Evolutionary conservation across 768 basidiomycete species (phyloP).

Genomic region (Auricularia sp.): DNA sequence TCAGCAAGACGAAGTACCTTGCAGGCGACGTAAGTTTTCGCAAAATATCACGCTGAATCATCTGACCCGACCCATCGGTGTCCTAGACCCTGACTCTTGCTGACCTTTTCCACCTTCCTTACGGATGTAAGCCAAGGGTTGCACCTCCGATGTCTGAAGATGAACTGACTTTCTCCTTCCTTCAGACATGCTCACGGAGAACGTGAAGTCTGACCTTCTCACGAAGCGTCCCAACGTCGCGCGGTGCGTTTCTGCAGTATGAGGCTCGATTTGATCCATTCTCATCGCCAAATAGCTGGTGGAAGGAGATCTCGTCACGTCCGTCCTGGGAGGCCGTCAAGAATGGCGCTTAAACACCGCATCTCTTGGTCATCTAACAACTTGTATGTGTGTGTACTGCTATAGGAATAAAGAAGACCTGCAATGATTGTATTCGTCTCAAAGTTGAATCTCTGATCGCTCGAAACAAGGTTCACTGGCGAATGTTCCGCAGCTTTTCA

Average conservation of each 20-base stretch:
- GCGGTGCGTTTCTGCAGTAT: not conserved
- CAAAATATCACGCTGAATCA: not conserved
- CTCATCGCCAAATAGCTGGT: conserved; percentile 2
- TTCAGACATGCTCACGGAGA: not conserved
- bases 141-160: conserved; percentile 8
- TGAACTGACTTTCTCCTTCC: not conserved
- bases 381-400: not conserved
- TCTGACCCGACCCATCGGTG: not conserved
- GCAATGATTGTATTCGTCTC: not conserved
- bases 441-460: not conserved
- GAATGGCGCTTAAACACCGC: conserved; percentile 17
- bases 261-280: too few relatives aligned
- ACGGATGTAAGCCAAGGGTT: conserved; percentile 21
- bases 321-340: conserved; percentile 15
- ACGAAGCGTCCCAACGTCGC: not conserved
- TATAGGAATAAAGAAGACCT: not conserved
- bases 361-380: not conserved
- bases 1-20: conserved; percentile 44
- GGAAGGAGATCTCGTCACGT: conserved; percentile 1
- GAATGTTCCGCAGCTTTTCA: too few relatives aligned
- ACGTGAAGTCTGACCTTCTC: conserved; percentile 1
- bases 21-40: conserved; percentile 27
- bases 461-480: too few relatives aligned
- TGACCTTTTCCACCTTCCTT: conserved; percentile 30
- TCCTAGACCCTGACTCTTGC: conserved; percentile 12